Conservation (phyloP, 2,329 filamentous ascomycete genomes). For the Fusarium sp. region DNA sequence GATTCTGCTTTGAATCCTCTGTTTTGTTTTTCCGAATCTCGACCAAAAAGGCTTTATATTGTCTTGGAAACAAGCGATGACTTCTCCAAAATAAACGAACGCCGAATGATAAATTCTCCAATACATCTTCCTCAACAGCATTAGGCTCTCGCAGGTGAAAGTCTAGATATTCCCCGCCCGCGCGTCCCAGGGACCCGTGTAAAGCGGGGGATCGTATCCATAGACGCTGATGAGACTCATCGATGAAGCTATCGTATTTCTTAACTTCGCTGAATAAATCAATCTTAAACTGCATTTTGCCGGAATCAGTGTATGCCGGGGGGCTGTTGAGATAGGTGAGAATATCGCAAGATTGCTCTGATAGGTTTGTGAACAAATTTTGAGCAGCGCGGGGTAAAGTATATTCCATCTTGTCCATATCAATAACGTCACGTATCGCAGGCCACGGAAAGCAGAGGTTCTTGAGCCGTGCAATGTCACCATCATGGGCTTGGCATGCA, state of each 20-base stretch:
- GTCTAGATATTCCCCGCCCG: constrained; percentile 14
- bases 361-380: constrained; percentile 24
- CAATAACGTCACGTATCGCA: constrained; percentile 25
- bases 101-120: constrained; percentile 1
- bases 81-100: constrained; percentile 18
- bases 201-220: constrained; percentile 29
- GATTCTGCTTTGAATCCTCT: not conserved
- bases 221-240: constrained; percentile 11
- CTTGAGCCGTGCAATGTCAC: not conserved
- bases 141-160: constrained; percentile 6
- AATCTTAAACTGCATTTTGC: not conserved
- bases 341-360: constrained; percentile 20
- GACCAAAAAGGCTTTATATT: constrained; percentile 6
- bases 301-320: constrained; percentile 12
- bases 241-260: constrained; percentile 4
- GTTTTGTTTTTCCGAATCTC: not conserved
- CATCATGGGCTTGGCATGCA: constrained; percentile 8
- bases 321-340: constrained; percentile 24
- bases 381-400: constrained; percentile 14
- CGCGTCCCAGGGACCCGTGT: constrained; percentile 1
- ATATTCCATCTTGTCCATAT: constrained; percentile 21
- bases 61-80: constrained; percentile 15
- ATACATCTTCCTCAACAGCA: not conserved
- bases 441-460: constrained; percentile 33
- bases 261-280: constrained; percentile 23